These are phyloP conservation scores for Aspergillus brunneoviolaceus DNA, from an alignment of 2,329 filamentous ascomycete species.

Conservation along the genomic window DNA sequence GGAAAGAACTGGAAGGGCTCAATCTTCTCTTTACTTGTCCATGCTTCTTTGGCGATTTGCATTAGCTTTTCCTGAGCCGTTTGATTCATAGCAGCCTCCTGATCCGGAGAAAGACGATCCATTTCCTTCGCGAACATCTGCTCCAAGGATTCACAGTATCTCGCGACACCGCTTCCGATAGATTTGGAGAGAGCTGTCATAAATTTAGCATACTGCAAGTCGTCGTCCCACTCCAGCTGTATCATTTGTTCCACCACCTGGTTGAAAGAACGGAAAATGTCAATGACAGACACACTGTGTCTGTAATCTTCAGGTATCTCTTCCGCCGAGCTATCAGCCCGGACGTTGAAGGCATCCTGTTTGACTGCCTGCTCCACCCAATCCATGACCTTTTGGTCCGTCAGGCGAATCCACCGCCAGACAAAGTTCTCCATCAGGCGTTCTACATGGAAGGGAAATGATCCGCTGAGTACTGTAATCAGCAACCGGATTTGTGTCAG, in stretches of 20 bases:
- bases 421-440: slow-evolving; percentile 85
- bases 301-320: slow-evolving; percentile 74
- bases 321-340: slow-evolving; percentile 62
- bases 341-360: slow-evolving; percentile 80
- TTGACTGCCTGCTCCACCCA: slow-evolving; percentile 91
- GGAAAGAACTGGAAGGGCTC: slow-evolving; percentile 97
- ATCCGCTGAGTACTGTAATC: slow-evolving; percentile 40
- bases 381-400: slow-evolving; percentile 73
- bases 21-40: slow-evolving; percentile 86
- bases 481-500: slow-evolving; percentile 6
- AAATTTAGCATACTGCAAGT: slow-evolving; percentile 90
- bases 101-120: slow-evolving; percentile 85
- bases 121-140: slow-evolving; percentile 84
- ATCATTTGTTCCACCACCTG: slow-evolving; percentile 86
- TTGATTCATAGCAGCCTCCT: slow-evolving; percentile 73
- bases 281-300: slow-evolving; percentile 89
- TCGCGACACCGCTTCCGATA: slow-evolving; percentile 76
- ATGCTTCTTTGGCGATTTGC: slow-evolving; percentile 89
- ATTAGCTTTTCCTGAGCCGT: slow-evolving; percentile 90
- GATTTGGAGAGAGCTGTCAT: slow-evolving; percentile 91
- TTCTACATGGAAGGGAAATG: slow-evolving; percentile 87
- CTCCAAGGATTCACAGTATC: slow-evolving; percentile 90
- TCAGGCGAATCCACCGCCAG: slow-evolving; percentile 87
- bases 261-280: slow-evolving; percentile 91
- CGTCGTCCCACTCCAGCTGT: slow-evolving; percentile 86